Evolutionary conservation across 768 basidiomycete species (phyloP), one percentile per base, ranked within the genome.

Genomic region (Lentinula boryana): DNA sequence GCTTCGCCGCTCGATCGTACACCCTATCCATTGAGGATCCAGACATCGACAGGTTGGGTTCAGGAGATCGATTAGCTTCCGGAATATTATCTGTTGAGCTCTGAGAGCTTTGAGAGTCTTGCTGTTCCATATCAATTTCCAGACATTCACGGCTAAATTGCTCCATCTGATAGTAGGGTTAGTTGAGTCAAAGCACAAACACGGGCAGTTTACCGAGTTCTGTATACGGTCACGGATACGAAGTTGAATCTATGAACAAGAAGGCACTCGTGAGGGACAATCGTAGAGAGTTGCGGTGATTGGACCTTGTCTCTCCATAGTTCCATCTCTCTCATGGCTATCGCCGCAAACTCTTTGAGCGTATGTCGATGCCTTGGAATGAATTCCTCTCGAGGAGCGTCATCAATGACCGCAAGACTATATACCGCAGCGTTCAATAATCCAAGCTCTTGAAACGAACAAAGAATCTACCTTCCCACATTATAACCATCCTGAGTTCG

Each of bases 301-400:
- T 15, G 15, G 5, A 90, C 91, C 80, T 97, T 96, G 71, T 97
- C 95, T 62, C 88, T 78, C 94, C 94, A 97, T 2, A 97, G 76
- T 70, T 97, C 95, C 86, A 98, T 86, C 72, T 98, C 95, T 38
- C 95, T 84, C 88, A 97, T 92, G 16, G 88, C 88, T 60, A 98
- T 87, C 2, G 91, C 93, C 60, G 95, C 95, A 68, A 97, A 97
- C 72, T 97, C 95, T 70, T 96, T 96, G 63, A 98, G 77, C 2
- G 93, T 93, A 75, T 96, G 91, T 51, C 94, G 78, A 66, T 95
- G 92, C 49, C 95, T 79, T 8, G 95, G 93, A 8, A 88, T 86
- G 68, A 95, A 97, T 62, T 95, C 94, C 18, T 83, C 78, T 51
- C 90, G 80, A 1, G 94, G 92, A 43, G 83, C 77, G 67, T 93